Evolutionary conservation across 345 rosid genomes (phyloP).

Genomic region (Dipteronia dyeriana): DNA sequence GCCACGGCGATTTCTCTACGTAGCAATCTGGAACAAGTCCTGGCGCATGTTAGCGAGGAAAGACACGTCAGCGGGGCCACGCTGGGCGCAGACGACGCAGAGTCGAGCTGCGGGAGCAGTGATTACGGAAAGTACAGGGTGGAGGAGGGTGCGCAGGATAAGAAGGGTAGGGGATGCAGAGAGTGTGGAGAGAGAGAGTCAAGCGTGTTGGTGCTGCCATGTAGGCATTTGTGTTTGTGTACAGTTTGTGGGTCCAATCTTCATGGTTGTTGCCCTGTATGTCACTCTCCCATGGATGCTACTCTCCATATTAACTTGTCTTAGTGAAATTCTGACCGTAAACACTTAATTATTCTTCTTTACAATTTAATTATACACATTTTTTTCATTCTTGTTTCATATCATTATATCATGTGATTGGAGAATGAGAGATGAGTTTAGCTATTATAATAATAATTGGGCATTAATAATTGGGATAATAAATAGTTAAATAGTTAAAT

Average conservation of each 20-base stretch:
- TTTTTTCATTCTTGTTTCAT: background rate
- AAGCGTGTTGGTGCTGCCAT: slow-evolving; percentile 76
- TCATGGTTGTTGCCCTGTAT: slow-evolving; percentile 48
- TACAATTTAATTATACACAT: slow-evolving; percentile 14
- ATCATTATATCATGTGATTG: too few species aligned
- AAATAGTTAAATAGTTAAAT: too few species aligned
- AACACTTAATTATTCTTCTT: background rate
- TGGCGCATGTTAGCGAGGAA: slow-evolving; percentile 53
- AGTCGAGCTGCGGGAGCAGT: slow-evolving; percentile 73
- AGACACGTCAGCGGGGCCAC: slow-evolving; percentile 4
- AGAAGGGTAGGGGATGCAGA: slow-evolving; percentile 37
- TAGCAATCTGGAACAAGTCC: slow-evolving; percentile 53
- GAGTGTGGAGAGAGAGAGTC: slow-evolving; percentile 71
- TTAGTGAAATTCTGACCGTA: slow-evolving; percentile 1
- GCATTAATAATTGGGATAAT: too few species aligned
- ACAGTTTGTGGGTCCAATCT: slow-evolving; percentile 60
- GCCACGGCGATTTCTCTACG: slow-evolving; percentile 65
- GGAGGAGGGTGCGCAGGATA: slow-evolving; percentile 19
- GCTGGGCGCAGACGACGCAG: slow-evolving; percentile 44
- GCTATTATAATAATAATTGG: too few species aligned
- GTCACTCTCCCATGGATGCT: slow-evolving; percentile 50
- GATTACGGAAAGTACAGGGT: background rate
- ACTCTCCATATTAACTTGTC: slow-evolving; percentile 74
- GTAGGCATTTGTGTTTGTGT: slow-evolving; percentile 87
- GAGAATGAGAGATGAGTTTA: too few species aligned